Conservation (phyloP, 768 basidiomycete species). For the Strobilomyces echinocephalus region DNA sequence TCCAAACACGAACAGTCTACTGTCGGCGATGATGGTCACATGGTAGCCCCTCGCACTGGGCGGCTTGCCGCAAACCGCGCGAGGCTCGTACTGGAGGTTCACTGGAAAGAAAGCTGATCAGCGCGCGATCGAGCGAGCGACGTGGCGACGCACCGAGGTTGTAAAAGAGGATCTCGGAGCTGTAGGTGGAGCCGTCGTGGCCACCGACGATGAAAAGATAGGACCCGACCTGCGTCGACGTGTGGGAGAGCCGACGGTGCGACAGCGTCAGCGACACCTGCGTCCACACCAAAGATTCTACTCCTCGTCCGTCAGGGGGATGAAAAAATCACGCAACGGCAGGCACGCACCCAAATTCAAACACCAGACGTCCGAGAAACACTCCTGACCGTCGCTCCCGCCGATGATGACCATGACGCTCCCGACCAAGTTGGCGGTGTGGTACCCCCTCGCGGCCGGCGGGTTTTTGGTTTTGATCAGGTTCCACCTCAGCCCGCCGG, state of each 20-base stretch:
- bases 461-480: conserved; percentile 49
- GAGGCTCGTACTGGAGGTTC: conserved; percentile 77
- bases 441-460: conserved; percentile 76
- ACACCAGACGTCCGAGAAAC: conserved; percentile 85
- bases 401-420: conserved; percentile 86
- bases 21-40: conserved; percentile 74
- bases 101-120: conserved; percentile 41
- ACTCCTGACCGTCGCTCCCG: conserved; percentile 85
- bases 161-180: conserved; percentile 71
- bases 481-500: conserved; percentile 49
- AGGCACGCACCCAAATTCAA: conserved; percentile 70
- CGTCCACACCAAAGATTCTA: conserved; percentile 30
- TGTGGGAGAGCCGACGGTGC: conserved; percentile 73
- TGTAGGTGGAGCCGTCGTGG: conserved; percentile 76
- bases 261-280: conserved; percentile 20
- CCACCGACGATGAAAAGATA: conserved; percentile 89
- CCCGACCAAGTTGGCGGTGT: conserved; percentile 83
- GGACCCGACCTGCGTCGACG: conserved; percentile 85
- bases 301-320: neutral
- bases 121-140: neutral
- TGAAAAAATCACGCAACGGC: neutral
- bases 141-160: conserved; percentile 65
- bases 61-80: conserved; percentile 59
- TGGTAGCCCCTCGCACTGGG: conserved; percentile 84
- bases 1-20: conserved; percentile 80